Evolutionary conservation across 495 filamentous ascomycete genomes (phyloP), one percentile per base, ranked within the genome.

Genomic region (Penicillium paxilli): DNA sequence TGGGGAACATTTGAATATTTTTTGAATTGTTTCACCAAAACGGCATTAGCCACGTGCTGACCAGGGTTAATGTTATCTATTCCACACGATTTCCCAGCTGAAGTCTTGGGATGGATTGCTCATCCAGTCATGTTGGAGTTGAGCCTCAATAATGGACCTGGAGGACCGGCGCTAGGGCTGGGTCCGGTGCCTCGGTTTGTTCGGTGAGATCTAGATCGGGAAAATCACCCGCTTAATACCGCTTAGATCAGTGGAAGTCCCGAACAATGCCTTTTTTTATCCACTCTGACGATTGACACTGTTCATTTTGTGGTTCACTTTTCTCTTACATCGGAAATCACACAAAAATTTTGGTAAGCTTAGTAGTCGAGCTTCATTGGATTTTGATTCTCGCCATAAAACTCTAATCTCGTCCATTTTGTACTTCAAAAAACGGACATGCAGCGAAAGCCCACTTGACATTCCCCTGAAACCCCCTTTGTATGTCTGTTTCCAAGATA

Each of bases 131-230:
- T 19, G 9, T 21, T 10, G 2, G 12, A 9, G 35, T 28, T 40
- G 16, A 14, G 40, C 24, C 8, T 4, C 41, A 30, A 44, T 52
- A 52, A 56, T 42, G 26, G 28, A 28, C n/a, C 40, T 19, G 40
- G 19, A 21, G 5, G 19, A 23, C 40, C 40, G 40, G 40, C 5
- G 20, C 35, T 38, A 38, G 35, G 35, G 35, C 35, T 19, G 35
- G 35, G 35, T 1, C n/a, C n/a, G n/a, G n/a, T n/a, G n/a, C n/a
- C 35, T 38, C 35, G 35, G 35, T 38, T 16, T 10, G 24, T 37
- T 38, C 51, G 47, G 54, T 40, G 30, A 37, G n/a, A 26, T 6
- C 55, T 44, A 4, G 23, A 60, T 47, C 25, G 26, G 52, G 44
- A 35, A 49, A n/a, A 19, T 52, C 19, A 33, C 49, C 52, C 48